Percentiles rank a stretch among this genome's conserved stretches.
phyloP scores from a whole-genome alignment of 495 filamentous ascomycete genomes.

The Astrocystis sublimbata region DNA sequence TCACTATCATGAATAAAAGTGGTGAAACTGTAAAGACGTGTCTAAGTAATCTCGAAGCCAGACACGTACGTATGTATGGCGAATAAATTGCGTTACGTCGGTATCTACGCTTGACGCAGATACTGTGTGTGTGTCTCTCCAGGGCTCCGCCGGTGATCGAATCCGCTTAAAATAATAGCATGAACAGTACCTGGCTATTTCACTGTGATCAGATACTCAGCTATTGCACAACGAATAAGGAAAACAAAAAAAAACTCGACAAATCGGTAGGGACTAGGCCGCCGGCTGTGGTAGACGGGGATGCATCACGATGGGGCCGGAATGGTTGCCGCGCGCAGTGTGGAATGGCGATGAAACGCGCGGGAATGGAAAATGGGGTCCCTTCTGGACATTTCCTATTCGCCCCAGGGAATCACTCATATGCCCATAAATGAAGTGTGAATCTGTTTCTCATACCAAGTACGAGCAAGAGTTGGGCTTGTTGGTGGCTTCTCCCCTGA shows the following conservation, averaged over 20 bases:
- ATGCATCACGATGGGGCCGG: constrained; percentile 12
- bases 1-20: background rate
- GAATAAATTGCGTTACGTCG: background rate
- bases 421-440: background rate
- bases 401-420: background rate
- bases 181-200: background rate
- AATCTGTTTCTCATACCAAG: too few relatives aligned
- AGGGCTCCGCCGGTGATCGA: background rate
- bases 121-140: background rate
- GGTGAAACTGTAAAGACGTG: background rate
- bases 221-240: constrained; percentile 1
- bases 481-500: background rate
- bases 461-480: constrained; percentile 3
- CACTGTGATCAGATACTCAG: background rate
- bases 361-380: constrained; percentile 16
- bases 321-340: constrained; percentile 2
- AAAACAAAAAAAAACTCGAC: background rate
- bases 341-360: constrained; percentile 20
- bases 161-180: background rate
- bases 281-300: background rate
- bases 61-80: constrained; percentile 11
- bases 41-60: background rate
- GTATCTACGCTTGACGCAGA: background rate
- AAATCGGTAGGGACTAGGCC: background rate
- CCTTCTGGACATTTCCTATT: constrained; percentile 16